Evolutionary conservation across 2,329 filamentous ascomycete species (phyloP), one percentile per base, ranked within the genome.

Genomic region (Penicillium sp.): DNA sequence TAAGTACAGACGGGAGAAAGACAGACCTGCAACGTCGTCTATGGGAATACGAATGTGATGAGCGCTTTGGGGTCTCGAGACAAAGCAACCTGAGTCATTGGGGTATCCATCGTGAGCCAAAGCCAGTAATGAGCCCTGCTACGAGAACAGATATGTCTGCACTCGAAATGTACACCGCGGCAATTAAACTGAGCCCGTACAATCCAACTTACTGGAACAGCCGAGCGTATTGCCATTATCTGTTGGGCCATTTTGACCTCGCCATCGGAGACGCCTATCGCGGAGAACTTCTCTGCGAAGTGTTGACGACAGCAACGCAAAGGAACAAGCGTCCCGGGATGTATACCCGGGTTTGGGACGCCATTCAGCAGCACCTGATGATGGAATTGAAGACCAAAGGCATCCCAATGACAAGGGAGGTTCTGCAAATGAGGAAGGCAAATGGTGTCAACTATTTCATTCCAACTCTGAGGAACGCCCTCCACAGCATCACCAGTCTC

Each of bases 181-280:
- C 70, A 18, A 68, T 73, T 37, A 52, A 62, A 9, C 50, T 69
- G 18, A 72, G 65, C 42, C 72, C 72, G 1, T 73, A 74, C 51
- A 74, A 73, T 41, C 70, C 72, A 9, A 52, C 70, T 4, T 73
- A 73, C 58, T 74, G 72, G 72, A 55, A 67, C 9, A 70, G 69
- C 38, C 63, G 72, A 10, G 70, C 69, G 13, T 74, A 70, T 50
- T 66, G 70, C 15, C 65, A 69, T 58, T 73, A 72, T 39, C 63
- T 66, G 35, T 63, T 64, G 44, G 68, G 62, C 1, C 63, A 65
- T 39, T 72, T 68, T 32, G 72, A 74, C 50, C 65, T 73, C 23
- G 72, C 72, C 8, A 57, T 74, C n/a, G 71, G 71, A 13, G 72
- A 73, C 37, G 70, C 70, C 18, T 70, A 73, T 56, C 70, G 70